Percentiles rank a stretch among this genome's conserved stretches.
Conservation (phyloP, 1,284 basidiomycete species). For the Boletus semigastroideus region DNA sequence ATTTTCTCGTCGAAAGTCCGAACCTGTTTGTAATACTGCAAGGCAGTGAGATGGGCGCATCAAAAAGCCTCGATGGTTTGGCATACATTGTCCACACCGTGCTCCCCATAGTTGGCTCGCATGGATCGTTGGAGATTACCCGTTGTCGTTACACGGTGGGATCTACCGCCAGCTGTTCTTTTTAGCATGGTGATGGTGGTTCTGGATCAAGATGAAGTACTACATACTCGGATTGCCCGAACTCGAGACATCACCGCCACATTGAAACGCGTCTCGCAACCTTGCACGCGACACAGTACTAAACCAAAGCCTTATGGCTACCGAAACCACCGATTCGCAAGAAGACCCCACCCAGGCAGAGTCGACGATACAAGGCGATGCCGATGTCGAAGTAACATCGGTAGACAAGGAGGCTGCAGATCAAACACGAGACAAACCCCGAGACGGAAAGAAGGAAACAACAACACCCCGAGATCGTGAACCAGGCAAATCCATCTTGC, state of each 20-base stretch:
- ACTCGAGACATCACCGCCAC: too few relatives aligned
- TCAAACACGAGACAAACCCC: constrained; percentile 12
- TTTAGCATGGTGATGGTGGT: constrained; percentile 3
- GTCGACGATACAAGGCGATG: constrained; percentile 4
- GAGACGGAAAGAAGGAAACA: constrained; percentile 24
- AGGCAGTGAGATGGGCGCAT: constrained; percentile 5
- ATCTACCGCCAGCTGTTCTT: constrained; percentile 31
- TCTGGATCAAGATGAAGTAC: too few relatives aligned
- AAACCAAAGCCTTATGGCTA: constrained; percentile 19
- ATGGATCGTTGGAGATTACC: constrained; percentile 63
- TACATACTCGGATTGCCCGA: too few relatives aligned
- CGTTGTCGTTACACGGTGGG: constrained; percentile 40
- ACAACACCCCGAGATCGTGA: constrained; percentile 36
- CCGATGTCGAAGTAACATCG: constrained; percentile 13
- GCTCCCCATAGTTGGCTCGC: constrained; percentile 65
- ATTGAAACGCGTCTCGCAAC: too few relatives aligned
- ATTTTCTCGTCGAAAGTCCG: neutral
- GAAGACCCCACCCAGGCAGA: constrained; percentile 10
- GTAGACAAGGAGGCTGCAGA: constrained; percentile 5
- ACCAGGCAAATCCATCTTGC: constrained; percentile 65
- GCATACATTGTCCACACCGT: constrained; percentile 64
- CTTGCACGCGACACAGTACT: too few relatives aligned
- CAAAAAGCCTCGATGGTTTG: constrained; percentile 21
- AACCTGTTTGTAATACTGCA: constrained; percentile 33
- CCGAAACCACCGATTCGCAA: constrained; percentile 9